phyloP scores from a whole-genome alignment of 2,329 filamentous ascomycete genomes.

The Fusarium nygamai region DNA sequence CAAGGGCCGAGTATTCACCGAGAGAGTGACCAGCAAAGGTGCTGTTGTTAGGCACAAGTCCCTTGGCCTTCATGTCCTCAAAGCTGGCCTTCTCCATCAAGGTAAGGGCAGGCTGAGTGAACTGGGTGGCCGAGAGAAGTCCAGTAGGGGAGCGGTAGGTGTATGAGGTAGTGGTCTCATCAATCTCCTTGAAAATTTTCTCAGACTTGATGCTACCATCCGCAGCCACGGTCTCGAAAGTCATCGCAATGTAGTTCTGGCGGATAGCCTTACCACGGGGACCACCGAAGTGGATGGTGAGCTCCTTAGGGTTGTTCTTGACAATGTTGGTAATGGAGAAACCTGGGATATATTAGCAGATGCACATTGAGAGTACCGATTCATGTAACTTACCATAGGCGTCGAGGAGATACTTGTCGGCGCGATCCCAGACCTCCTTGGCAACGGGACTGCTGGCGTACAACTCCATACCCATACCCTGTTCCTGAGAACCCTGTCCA shows the following conservation, averaged over 20 bases:
- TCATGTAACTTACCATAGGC: slow-evolving; percentile 80
- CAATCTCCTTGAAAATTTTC: slow-evolving; percentile 99
- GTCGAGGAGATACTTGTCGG: slow-evolving; percentile 97
- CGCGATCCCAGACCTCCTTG: slow-evolving; percentile 97
- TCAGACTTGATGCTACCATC: slow-evolving; percentile 97
- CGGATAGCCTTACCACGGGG: slow-evolving; percentile 96
- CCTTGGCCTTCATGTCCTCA: slow-evolving; percentile 98
- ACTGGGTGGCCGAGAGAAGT: slow-evolving; percentile 95
- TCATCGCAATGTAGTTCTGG: slow-evolving; percentile 99
- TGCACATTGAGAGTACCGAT: background rate
- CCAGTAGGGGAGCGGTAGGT: slow-evolving; percentile 96
- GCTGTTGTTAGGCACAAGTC: slow-evolving; percentile 93
- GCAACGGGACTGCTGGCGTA: slow-evolving; percentile 94
- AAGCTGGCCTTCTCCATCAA: slow-evolving; percentile 99
- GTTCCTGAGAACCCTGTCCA: slow-evolving; percentile 97
- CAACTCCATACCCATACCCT: slow-evolving; percentile 99
- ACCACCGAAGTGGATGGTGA: slow-evolving; percentile 97
- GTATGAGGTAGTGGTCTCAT: slow-evolving; percentile 92
- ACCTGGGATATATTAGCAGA: slow-evolving; percentile 57
- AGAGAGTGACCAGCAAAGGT: slow-evolving; percentile 98
- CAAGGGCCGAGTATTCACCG: slow-evolving; percentile 96
- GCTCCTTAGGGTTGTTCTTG: slow-evolving; percentile 98
- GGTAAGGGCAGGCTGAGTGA: slow-evolving; percentile 96
- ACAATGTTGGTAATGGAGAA: slow-evolving; percentile 99
- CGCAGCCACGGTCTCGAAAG: slow-evolving; percentile 94